Evolutionary conservation across 208 protist genomes (phyloP), one percentile per base, ranked within the genome.

Genomic region (Porcisia deanei): DNA sequence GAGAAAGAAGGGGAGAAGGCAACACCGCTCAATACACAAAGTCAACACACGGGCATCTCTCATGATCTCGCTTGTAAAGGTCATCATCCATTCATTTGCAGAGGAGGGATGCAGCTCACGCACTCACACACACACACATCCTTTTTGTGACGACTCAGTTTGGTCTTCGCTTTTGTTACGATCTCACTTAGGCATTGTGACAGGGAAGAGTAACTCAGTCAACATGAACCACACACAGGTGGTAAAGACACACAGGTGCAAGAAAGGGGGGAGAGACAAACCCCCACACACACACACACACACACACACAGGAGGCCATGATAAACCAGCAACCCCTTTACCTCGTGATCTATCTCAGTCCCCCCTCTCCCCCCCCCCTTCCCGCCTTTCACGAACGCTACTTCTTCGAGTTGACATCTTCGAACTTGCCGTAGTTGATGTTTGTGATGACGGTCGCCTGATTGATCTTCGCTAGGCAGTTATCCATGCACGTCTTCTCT

Each of bases 391-490:
- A 20, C 30, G 25, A 57, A 5, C 47, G 47, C 59, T 66, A 78
- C 74, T 82, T 85, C 49, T 64, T 76, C 34, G 82, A 52, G 39
- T 87, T 43, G 20, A 79, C 57, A 71, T 96, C 82, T 68, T 95
- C 91, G 69, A 93, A 95, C 73, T 94, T 94, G 57, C 83, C 83
- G 59, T 93, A 94, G 77, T 91, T 91, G 61, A 96, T 84, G 77
- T 97, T 97, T 25, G 90, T 91, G 71, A 97, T 94, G 63, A 97
- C 85, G 0, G 88, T 90, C 22, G 88, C 85, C 76, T 97, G 91
- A 71, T 88, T 91, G 37, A 96, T 82, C 83, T 96, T 94, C 47
- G 93, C 89, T n/a, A 97, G 76, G 66, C 94, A 97, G 75, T 97
- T 97, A 22, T 88, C 63, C 91, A 96, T 96, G 84, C 94, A 97